Base-by-base conservation (phyloP, 176 grass and related monocot species). In the Avena atlantica region DNA sequence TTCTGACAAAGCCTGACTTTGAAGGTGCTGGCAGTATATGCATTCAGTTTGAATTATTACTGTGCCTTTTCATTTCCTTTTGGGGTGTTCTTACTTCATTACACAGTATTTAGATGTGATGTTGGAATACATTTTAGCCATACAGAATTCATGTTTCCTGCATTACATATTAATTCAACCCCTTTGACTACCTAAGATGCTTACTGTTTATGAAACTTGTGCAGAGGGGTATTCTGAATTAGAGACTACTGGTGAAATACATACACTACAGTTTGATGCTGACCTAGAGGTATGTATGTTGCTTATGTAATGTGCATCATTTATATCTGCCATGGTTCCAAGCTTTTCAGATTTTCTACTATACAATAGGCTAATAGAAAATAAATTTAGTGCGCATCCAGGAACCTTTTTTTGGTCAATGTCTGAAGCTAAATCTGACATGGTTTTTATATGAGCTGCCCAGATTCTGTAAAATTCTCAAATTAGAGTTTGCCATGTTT, bases 221-320 rank as follows among this genome's bases (percentile, higher is more conserved):
- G 20, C 86, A 84, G 89, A 52, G 85, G 93, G 79, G 40, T 74
- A 83, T 81, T 80, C 86, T 5, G 83, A 88, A 86, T 83, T 88
- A 81, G 87, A 88, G 44, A 86, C 75, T 86, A 27, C 68, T 78
- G 50, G 51, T 77, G 92, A 89, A 77, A 27, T 69, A 70, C 56
- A 84, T 36, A 62, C 82, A 82, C 67, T 80, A 62, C 91, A 84
- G 49, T 89, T 85, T 78, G 57, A 84, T 66, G 69, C 79, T 88
- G 78, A 55, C 82, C 42, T 94, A 76, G 88, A 94, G 96, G 96
- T 98, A 85, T 60, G 96, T 94, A 80, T 55, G 47, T 91, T 76
- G 31, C 66, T 82, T 84, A 23, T 89, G 73, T 87, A 14, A 36
- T 86, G 80, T 89, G 68, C 73, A 31, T 63, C 34, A 89, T 86